A percentile compares a stretch with the other conserved stretches of the same genome.
These are phyloP conservation scores for Limonomyces culmigenus DNA, from an alignment of 1,284 basidiomycete genomes.

Conservation along the genomic window DNA sequence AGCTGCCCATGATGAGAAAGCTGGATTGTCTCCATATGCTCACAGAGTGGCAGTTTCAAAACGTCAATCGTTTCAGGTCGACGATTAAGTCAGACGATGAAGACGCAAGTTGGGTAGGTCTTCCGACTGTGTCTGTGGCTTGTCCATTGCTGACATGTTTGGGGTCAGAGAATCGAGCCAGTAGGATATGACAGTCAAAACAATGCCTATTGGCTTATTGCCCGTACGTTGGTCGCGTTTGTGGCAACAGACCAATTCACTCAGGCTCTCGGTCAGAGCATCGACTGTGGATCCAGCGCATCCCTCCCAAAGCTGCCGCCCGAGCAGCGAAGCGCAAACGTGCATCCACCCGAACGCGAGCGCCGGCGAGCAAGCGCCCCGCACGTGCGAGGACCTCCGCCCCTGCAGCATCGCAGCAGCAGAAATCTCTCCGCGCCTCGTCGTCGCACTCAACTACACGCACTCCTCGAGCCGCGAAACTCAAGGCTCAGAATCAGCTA, in stretches of 20 bases:
- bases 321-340: slow-evolving; percentile 44
- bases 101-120: slow-evolving; percentile 52
- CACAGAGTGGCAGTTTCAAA: slow-evolving; percentile 71
- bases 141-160: slow-evolving; percentile 4
- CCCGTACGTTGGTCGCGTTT: slow-evolving; percentile 28
- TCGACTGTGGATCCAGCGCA: slow-evolving; percentile 77
- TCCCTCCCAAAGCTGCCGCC: slow-evolving; percentile 39
- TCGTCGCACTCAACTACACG: slow-evolving; percentile 10
- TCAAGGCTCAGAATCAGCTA: slow-evolving; percentile 49
- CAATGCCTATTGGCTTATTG: slow-evolving; percentile 83
- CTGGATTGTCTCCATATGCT: slow-evolving; percentile 62
- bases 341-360: background rate
- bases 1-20: slow-evolving; percentile 53
- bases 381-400: no score
- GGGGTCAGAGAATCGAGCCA: slow-evolving; percentile 61
- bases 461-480: slow-evolving; percentile 42
- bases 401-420: no score
- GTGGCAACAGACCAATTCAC: no score
- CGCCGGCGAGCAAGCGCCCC: background rate
- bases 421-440: no score
- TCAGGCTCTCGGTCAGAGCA: slow-evolving; percentile 27
- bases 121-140: background rate
- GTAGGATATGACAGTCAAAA: slow-evolving; percentile 71
- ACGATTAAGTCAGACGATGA: slow-evolving; percentile 70
- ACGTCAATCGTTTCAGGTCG: slow-evolving; percentile 41